Evolutionary conservation across 2,329 filamentous ascomycete species (phyloP).

Genomic region (Cordyceps cateniannulata): DNA sequence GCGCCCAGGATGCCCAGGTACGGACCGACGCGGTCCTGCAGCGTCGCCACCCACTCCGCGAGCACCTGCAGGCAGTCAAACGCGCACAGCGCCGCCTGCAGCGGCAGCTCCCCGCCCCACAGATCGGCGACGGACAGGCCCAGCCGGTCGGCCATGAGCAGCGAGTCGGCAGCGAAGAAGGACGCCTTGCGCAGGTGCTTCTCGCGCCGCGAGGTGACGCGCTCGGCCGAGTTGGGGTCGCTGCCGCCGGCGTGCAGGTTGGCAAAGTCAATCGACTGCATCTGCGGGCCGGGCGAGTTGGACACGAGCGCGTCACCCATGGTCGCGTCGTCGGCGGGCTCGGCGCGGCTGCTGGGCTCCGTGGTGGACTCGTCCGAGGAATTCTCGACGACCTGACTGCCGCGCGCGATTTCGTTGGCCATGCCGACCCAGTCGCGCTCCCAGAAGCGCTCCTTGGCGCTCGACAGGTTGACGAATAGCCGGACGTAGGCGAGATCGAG

Average conservation of each 20-base stretch:
- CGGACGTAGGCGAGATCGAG: constrained; percentile 88
- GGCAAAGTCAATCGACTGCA: constrained; percentile 40
- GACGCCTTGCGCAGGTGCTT: constrained; percentile 89
- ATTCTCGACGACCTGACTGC: constrained; percentile 68
- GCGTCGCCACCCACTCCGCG: constrained; percentile 86
- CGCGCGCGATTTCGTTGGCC: constrained; percentile 76
- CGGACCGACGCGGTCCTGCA: constrained; percentile 88
- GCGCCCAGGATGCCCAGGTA: constrained; percentile 83
- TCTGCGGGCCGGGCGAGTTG: constrained; percentile 46
- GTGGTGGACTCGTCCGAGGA: constrained; percentile 47
- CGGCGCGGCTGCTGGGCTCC: constrained; percentile 34
- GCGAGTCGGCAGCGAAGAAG: constrained; percentile 86
- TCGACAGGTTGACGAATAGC: constrained; percentile 86
- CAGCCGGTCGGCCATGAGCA: constrained; percentile 80
- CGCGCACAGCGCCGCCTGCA: constrained; percentile 85
- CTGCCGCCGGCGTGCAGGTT: constrained; percentile 24
- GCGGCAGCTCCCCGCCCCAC: constrained; percentile 74
- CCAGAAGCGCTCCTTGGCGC: constrained; percentile 91
- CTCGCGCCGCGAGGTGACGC: constrained; percentile 58
- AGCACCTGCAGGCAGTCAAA: constrained; percentile 93
- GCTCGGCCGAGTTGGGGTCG: constrained; percentile 9
- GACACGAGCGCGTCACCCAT: constrained; percentile 40
- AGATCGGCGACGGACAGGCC: constrained; percentile 81
- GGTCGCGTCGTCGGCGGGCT: constrained; percentile 35
- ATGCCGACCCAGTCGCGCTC: constrained; percentile 88